phyloP scores from a whole-genome alignment of 306 rosid species.

The Citrullus amarus region DNA sequence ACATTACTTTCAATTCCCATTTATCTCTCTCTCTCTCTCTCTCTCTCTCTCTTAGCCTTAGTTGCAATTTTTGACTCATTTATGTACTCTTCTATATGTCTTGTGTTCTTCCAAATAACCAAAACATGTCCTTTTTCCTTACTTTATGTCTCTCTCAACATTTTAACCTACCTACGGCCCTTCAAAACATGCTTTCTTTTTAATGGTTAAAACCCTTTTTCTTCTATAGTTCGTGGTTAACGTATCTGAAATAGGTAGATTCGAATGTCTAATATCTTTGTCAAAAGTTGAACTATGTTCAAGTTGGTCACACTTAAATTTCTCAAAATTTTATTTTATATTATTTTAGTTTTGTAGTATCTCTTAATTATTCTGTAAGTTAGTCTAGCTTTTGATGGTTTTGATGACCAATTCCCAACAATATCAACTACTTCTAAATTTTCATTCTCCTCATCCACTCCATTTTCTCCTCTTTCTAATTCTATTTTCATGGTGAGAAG shows the following conservation, averaged over 20 bases:
- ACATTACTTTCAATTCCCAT: slow-evolving; percentile 5
- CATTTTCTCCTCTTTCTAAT: not conserved
- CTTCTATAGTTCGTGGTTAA: not conserved
- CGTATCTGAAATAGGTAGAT: too few species aligned
- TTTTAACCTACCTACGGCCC: not conserved
- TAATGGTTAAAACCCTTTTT: too few species aligned
- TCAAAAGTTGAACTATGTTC: too few species aligned
- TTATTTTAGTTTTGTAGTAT: not conserved
- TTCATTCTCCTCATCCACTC: not conserved
- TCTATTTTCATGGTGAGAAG: not conserved
- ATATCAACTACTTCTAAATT: not conserved
- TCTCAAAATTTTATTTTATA: too few species aligned
- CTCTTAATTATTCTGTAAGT: too few species aligned
- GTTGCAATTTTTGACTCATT: slow-evolving; percentile 20
- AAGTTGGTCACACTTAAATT: not conserved
- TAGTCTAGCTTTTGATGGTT: not conserved
- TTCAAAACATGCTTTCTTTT: not conserved
- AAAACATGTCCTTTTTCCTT: not conserved
- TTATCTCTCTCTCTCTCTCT: not conserved
- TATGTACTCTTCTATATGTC: not conserved
- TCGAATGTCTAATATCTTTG: too few species aligned
- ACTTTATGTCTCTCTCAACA: not conserved
- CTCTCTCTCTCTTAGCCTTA: not conserved
- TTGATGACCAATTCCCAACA: not conserved
- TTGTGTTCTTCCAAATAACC: not conserved